Conservation (phyloP, 208 protist genomes). For the Trypanosoma vivax region DNA sequence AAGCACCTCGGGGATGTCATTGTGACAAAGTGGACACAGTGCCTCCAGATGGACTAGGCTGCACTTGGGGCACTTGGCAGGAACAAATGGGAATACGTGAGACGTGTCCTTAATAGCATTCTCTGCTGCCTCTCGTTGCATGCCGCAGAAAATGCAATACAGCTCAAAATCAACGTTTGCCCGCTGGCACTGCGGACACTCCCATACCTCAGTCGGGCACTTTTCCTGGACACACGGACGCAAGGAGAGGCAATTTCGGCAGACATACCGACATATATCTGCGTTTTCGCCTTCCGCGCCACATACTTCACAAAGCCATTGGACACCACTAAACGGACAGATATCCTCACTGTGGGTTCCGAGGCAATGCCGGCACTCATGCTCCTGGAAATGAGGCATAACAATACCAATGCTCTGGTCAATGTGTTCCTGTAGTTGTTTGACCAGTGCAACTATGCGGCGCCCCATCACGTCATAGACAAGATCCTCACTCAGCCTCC, state of each 20-base stretch:
- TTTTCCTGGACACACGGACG: slow-evolving; percentile 48
- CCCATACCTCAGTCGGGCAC: slow-evolving; percentile 55
- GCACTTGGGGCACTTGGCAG: slow-evolving; percentile 55
- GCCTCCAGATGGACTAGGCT: slow-evolving; percentile 61
- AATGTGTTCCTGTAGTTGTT: slow-evolving; percentile 37
- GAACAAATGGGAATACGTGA: slow-evolving; percentile 45
- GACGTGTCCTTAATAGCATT: slow-evolving; percentile 3
- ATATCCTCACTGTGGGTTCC: slow-evolving; percentile 51
- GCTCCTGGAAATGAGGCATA: slow-evolving; percentile 15
- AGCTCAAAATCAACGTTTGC: slow-evolving; percentile 72
- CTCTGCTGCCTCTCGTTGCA: slow-evolving; percentile 8
- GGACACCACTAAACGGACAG: slow-evolving; percentile 24
- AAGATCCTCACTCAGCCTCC: not conserved
- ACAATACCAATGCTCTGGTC: slow-evolving; percentile 31
- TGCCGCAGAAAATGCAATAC: slow-evolving; percentile 75
- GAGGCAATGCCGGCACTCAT: slow-evolving; percentile 56
- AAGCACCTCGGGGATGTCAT: slow-evolving; percentile 34
- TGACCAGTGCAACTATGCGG: slow-evolving; percentile 37
- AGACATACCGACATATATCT: slow-evolving; percentile 77
- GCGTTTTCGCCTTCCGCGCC: slow-evolving; percentile 44
- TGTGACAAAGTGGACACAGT: slow-evolving; percentile 58
- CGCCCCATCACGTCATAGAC: slow-evolving; percentile 24
- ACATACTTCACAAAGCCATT: slow-evolving; percentile 61
- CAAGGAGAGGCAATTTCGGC: slow-evolving; percentile 52
- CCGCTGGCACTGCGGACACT: slow-evolving; percentile 45